These are phyloP conservation scores for Beauveria scarabaeidicola DNA, from an alignment of 2,329 filamentous ascomycete species.

Conservation along the genomic window DNA sequence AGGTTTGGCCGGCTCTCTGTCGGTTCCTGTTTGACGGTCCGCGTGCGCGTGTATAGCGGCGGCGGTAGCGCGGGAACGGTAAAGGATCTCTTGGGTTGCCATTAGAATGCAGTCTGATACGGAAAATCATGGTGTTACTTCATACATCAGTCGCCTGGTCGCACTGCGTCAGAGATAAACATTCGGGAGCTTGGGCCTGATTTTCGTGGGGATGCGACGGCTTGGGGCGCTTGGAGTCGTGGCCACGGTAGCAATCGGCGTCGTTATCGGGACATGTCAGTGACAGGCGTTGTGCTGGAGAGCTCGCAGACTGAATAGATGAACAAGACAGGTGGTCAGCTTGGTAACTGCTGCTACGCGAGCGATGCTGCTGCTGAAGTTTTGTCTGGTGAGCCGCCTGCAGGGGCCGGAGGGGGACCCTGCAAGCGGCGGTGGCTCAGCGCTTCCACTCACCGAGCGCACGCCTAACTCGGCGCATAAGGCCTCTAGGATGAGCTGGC, in stretches of 20 bases:
- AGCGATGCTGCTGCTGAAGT: conserved; percentile 3
- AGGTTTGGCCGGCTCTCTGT: neutral
- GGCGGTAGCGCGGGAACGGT: neutral
- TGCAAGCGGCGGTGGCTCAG: neutral
- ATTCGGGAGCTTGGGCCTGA: neutral
- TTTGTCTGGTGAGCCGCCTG: conserved; percentile 2
- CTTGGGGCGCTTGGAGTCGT: neutral
- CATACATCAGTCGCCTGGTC: neutral
- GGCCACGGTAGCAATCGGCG: neutral
- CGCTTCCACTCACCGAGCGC: conserved; percentile 27
- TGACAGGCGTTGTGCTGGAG: neutral
- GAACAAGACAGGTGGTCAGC: neutral
- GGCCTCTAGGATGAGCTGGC: conserved; percentile 31
- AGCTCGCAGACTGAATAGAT: neutral
- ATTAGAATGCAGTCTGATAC: neutral
- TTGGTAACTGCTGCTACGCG: no score
- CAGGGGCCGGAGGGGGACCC: neutral
- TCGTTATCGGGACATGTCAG: neutral
- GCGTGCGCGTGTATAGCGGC: neutral
- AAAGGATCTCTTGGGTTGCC: neutral
- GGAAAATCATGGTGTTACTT: neutral
- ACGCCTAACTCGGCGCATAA: conserved; percentile 31
- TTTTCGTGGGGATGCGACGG: neutral
- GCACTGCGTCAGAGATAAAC: neutral
- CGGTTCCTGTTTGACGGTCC: neutral